phyloP scores from a whole-genome alignment of 768 basidiomycete species.

The Tylopilus cervinicoccineus region DNA sequence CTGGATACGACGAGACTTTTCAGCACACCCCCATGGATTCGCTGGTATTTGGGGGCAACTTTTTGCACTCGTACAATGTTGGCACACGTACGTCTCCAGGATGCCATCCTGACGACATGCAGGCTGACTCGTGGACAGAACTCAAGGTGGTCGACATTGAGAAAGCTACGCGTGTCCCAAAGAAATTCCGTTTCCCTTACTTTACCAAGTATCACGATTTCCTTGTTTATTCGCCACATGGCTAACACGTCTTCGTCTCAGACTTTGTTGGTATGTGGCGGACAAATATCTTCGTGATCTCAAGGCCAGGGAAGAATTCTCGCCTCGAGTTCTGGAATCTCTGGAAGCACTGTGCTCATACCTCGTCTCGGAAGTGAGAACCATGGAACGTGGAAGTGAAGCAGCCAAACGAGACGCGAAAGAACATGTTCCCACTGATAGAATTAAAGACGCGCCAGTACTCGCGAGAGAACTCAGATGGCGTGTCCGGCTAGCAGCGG shows the following conservation, averaged over 20 bases:
- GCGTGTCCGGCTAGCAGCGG: slow-evolving; percentile 63
- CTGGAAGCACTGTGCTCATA: slow-evolving; percentile 70
- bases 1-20: slow-evolving; percentile 3
- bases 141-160: slow-evolving; percentile 88
- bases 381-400: slow-evolving; percentile 69
- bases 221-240: slow-evolving; percentile 9
- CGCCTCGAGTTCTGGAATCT: slow-evolving; percentile 63
- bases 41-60: slow-evolving; percentile 96
- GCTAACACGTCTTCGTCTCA: slow-evolving; percentile 27
- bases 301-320: slow-evolving; percentile 49
- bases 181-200: slow-evolving; percentile 84
- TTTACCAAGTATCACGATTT: slow-evolving; percentile 58
- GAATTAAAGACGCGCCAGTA: slow-evolving; percentile 77
- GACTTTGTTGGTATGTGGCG: slow-evolving; percentile 88
- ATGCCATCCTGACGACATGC: neutral
- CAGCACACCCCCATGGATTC: slow-evolving; percentile 91
- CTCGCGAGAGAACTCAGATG: slow-evolving; percentile 83
- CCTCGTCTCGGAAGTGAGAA: slow-evolving; percentile 70
- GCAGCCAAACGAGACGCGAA: slow-evolving; percentile 70
- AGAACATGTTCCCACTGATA: slow-evolving; percentile 78
- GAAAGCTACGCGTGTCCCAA: slow-evolving; percentile 87
- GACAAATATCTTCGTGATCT: slow-evolving; percentile 77
- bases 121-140: slow-evolving; percentile 46
- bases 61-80: slow-evolving; percentile 89
- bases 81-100: slow-evolving; percentile 61